Evolutionary conservation across 257 asterid species (phyloP), one percentile per base, ranked within the genome.

Genomic region (Gentiana macrophylla): DNA sequence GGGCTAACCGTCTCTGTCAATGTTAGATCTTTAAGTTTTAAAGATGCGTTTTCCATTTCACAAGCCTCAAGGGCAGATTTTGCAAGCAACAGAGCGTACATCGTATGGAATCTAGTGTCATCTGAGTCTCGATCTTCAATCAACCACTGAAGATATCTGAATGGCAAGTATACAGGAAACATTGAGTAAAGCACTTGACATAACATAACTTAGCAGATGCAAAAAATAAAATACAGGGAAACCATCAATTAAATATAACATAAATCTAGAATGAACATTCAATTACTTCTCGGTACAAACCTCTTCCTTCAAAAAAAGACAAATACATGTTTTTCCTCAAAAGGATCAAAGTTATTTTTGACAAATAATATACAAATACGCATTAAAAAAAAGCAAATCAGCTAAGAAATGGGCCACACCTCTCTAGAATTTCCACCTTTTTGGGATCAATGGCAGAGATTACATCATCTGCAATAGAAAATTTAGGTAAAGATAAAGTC

Each of bases 71-170:
- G 89, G 33, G 93, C 95, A 13, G 98, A 81, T 68, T 81, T 88
- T 12, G 95, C 86, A 67, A 92, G 97, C 78, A 92, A 76, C 59
- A 87, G 72, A 1, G 97, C 94, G 60, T 87, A 91, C 62, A 83
- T 73, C 8, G 93, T 91, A 70, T 91, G 98, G 74, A 76, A 91
- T 71, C 67, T 85, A 13, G 77, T 47, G 58, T 85, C 95, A 55
- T 80, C 93, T 50, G 86, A 83, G 51, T 83, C 86, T 72, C 85
- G 86, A 69, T 91, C 97, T 77, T 91, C 98, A 63, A 87, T 91
- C 74, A 91, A 68, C 98, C 98, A 91, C 71, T 85, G 98, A 54
- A 91, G 94, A 80, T 91, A 91, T 74, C 97, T 91, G 88, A 65
- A 77, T 43, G 57, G 46, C 44, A 38, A 62, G 64, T 50, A 8